Evolutionary conservation across 2,329 filamentous ascomycete genomes (phyloP), one percentile per base, ranked within the genome.

Genomic region (Arthrocladium fulminans): DNA sequence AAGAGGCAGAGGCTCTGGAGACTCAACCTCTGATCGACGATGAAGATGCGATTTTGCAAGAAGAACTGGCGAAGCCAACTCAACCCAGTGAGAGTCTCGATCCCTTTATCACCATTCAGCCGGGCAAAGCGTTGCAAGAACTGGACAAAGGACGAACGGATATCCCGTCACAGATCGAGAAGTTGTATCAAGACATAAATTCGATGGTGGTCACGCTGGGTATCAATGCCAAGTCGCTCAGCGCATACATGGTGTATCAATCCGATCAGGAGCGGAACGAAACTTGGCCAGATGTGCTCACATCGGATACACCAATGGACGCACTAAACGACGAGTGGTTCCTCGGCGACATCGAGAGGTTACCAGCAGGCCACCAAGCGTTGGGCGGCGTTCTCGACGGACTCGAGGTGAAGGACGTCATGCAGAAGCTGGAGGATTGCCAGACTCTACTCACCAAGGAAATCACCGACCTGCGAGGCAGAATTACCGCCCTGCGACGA

Each of bases 151-250:
- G 32, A 17, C 72, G 72, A 52, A 69, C 68, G 34, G 72, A 71
- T 24, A 66, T 74, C 48, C 68, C 71, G 1, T 71, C 70, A 6
- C 70, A 73, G 55, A 70, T 74, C 39, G 72, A 74, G 57, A 63
- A 66, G 44, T 57, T 74, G 2, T 74, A 73, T 52, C 68, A 70
- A 10, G 72, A 74, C 50, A 72, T 73, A 53, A 74, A 73, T 64
- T 86, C 86, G 10, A 98, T 97, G 92, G 82, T 98, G 37, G 88
- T 96, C 59, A 90, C 86, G 0, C 71, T 97, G 34, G 90, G 90
- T 8, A 76, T 96, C 43, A 97, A 97, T 62, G 80, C 86, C 4
- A 77, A 90, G 13, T 80, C 75, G 6, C 59, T 83, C 35, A 66
- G 72, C 17, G 70, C 73, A 0, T 83, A 77, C 58, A 66, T 89